These are phyloP conservation scores for Kregervanrija pseudodelftensis DNA, from an alignment of 805 yeast genomes.

Conservation along the genomic window DNA sequence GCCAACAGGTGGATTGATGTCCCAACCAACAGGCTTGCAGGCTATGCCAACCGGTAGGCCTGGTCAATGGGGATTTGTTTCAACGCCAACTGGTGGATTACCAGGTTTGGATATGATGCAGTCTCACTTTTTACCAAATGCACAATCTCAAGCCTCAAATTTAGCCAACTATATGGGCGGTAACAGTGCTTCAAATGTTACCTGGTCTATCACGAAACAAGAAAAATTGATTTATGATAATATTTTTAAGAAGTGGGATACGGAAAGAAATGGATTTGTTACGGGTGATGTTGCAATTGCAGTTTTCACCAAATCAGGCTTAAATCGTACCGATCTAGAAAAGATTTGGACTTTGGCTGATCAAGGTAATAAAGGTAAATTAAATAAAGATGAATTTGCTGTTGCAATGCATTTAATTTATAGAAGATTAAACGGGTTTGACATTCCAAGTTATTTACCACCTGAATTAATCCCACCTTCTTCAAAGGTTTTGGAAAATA, in stretches of 20 bases:
- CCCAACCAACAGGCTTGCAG: conserved; percentile 41
- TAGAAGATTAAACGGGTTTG: conserved; percentile 80
- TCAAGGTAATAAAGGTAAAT: conserved; percentile 70
- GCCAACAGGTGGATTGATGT: conserved; percentile 29
- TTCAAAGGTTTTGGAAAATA: conserved; percentile 62
- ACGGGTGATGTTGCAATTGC: conserved; percentile 78
- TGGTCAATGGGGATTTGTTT: conserved; percentile 75
- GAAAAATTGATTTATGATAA: conserved; percentile 83
- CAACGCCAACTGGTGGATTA: conserved; percentile 61
- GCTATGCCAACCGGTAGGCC: conserved; percentile 57
- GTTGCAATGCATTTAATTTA: conserved; percentile 97
- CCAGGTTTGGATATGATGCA: conserved; percentile 66
- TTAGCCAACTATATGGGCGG: conserved; percentile 27
- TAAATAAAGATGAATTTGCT: conserved; percentile 86
- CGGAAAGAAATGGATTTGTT: conserved; percentile 55
- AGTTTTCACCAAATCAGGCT: conserved; percentile 86
- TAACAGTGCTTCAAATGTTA: conserved; percentile 41
- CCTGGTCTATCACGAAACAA: conserved; percentile 80
- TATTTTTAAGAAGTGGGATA: conserved; percentile 85
- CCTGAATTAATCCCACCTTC: conserved; percentile 89
- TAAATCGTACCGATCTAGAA: conserved; percentile 78
- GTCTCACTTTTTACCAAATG: conserved; percentile 58
- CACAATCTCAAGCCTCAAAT: conserved; percentile 21
- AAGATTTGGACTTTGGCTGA: conserved; percentile 89
- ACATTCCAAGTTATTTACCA: conserved; percentile 77